Percentiles rank a stretch among this genome's conserved stretches.
Conservation (phyloP, 2,329 filamentous ascomycete species). For the Pyrenochaeta sp. region DNA sequence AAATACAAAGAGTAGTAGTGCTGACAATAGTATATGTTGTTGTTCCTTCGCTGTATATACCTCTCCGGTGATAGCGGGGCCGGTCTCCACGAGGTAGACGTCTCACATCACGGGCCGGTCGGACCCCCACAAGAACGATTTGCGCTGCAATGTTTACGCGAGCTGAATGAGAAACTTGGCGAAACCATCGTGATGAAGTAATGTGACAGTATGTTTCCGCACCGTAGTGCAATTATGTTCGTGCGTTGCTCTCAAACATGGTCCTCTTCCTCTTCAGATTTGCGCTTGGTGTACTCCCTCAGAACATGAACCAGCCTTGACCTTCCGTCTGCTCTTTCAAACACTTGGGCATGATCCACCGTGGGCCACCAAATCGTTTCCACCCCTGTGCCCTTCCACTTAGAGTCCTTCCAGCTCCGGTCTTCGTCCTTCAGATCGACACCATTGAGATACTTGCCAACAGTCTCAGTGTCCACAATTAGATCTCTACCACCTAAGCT, state of each 20-base stretch:
- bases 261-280: conserved; percentile 9
- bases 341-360: conserved; percentile 70
- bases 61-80: conserved; percentile 34
- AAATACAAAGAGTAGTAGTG: neutral
- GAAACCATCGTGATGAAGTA: conserved; percentile 5
- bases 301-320: conserved; percentile 35
- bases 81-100: conserved; percentile 16
- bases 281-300: conserved; percentile 32
- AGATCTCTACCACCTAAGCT: conserved; percentile 68
- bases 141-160: neutral
- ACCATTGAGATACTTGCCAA: conserved; percentile 65
- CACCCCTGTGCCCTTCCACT: conserved; percentile 55
- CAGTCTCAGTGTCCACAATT: conserved; percentile 68
- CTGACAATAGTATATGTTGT: neutral
- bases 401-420: conserved; percentile 40
- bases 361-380: conserved; percentile 68
- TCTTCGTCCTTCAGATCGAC: conserved; percentile 41
- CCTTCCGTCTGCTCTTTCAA: conserved; percentile 37
- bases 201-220: neutral
- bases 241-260: neutral
- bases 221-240: neutral
- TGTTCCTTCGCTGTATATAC: conserved; percentile 9
- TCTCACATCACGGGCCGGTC: conserved; percentile 16
- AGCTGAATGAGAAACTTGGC: neutral
- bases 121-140: conserved; percentile 26